phyloP scores from a whole-genome alignment of 352 stramenopile genomes.

The Pythium sukuiense region DNA sequence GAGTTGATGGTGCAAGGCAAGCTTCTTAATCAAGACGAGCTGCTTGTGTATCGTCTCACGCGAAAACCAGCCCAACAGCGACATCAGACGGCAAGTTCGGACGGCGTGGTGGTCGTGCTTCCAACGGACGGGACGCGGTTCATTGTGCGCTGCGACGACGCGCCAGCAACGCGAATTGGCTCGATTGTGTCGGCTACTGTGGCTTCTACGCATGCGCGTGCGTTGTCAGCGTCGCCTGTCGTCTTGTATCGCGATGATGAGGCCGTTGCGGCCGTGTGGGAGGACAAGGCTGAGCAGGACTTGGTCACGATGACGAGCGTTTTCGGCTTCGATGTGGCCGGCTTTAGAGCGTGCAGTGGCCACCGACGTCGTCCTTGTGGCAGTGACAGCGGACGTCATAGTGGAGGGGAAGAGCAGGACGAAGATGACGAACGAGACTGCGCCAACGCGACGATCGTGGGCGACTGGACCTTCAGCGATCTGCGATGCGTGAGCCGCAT shows the following conservation, averaged over 20 bases:
- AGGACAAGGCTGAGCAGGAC: not conserved
- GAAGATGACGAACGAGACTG: conserved; percentile 10
- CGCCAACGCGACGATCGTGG: conserved; percentile 25
- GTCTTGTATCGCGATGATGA: conserved; percentile 1
- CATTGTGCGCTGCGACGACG: conserved; percentile 18
- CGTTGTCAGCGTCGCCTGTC: not conserved
- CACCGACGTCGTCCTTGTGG: not conserved
- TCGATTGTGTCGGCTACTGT: conserved; percentile 4
- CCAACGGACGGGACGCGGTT: not conserved
- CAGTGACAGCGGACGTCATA: not conserved
- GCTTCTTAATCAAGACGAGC: conserved; percentile 46
- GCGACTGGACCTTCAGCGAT: conserved; percentile 29
- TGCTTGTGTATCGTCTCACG: conserved; percentile 34
- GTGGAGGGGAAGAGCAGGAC: conserved; percentile 6
- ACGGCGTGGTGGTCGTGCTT: not conserved
- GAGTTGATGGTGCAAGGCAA: conserved; percentile 36
- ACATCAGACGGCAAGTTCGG: not conserved
- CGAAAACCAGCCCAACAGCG: not conserved
- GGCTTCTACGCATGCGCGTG: not conserved
- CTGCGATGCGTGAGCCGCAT: conserved; percentile 26
- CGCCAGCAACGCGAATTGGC: conserved; percentile 12
- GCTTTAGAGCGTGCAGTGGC: not conserved
- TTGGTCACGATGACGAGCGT: conserved; percentile 8
- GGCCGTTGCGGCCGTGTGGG: not conserved
- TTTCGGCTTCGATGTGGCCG: conserved; percentile 28